Conservation (phyloP, 2,329 filamentous ascomycete species). For the Lachnellula arida region DNA sequence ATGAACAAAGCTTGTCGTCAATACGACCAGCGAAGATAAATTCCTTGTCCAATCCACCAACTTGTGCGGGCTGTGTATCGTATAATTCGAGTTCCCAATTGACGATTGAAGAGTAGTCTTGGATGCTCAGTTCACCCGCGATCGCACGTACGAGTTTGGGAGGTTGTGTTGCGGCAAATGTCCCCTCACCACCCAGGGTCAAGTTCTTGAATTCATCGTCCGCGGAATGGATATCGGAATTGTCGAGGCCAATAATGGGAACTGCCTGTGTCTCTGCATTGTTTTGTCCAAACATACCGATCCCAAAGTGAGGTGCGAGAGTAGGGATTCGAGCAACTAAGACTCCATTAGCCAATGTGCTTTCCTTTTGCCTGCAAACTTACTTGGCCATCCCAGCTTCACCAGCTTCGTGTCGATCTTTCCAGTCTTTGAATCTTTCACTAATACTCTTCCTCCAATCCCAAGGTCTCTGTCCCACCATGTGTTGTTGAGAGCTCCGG, state of each 20-base stretch:
- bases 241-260: slow-evolving; percentile 86
- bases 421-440: slow-evolving; percentile 65
- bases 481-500: slow-evolving; percentile 77
- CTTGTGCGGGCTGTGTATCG: slow-evolving; percentile 78
- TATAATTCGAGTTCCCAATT: slow-evolving; percentile 98
- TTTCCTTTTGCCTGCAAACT: slow-evolving; percentile 18
- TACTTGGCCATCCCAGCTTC: slow-evolving; percentile 84
- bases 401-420: slow-evolving; percentile 80
- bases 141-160: slow-evolving; percentile 81
- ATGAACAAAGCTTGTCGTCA: slow-evolving; percentile 96
- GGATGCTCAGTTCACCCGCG: slow-evolving; percentile 68
- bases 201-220: slow-evolving; percentile 29
- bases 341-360: slow-evolving; percentile 18
- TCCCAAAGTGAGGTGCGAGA: slow-evolving; percentile 88
- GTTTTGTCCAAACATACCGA: slow-evolving; percentile 59
- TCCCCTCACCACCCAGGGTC: slow-evolving; percentile 31
- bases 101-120: slow-evolving; percentile 68
- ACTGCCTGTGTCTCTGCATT: slow-evolving; percentile 93
- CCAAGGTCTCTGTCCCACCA: slow-evolving; percentile 98
- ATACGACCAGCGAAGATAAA: slow-evolving; percentile 94
- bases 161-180: slow-evolving; percentile 81
- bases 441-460: slow-evolving; percentile 82
- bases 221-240: slow-evolving; percentile 48
- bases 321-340: slow-evolving; percentile 80
- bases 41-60: slow-evolving; percentile 82